Base-by-base conservation (phyloP, 2,329 filamentous ascomycete species). In the Pseudogymnoascus destructans region DNA sequence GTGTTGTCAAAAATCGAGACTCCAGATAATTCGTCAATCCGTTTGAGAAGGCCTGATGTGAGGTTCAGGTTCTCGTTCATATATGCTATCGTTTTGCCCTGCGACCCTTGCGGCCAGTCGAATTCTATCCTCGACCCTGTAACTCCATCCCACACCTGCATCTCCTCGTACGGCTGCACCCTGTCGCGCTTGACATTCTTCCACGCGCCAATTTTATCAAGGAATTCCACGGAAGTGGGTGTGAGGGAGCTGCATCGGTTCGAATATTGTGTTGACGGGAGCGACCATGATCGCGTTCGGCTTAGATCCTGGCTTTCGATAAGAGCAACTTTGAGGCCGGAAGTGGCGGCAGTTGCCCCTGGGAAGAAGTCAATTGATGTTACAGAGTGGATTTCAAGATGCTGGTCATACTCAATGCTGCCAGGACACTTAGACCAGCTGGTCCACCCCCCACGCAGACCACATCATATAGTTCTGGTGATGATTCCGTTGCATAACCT, bases 121-220 rank as follows among this genome's bases (percentile, higher is more conserved):
- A 98, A 98, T 64, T 89, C 86, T 69, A 98, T 93, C 65, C 85
- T 82, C 33, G 90, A 88, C 60, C 84, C 90, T 38, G 87, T 88
- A 59, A 95, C 82, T 62, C 92, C 95, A 70, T 98, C 93, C 93
- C 95, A 98, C 30, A 97, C 93, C 70, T 95, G 87, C 93, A 98
- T 98, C 66, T 92, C 87, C 60, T 95, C 85, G 71, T 96, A 98
- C 0, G 84, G 80, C 73, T 96, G 91, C 32, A 93, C 81, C 30
- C 93, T 82, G 5, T 81, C 75, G 40, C 77, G 74, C 64, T 87
- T 79, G 61, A 96, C 75, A 68, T 95, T 83, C 5, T 77, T 69
- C 93, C 92, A 97, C 55, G 86, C 90, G 33, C 92, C 93, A 61
- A 95, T 93, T 3, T 79, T 76, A 68, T 88, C 78, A 62, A 97